Base-by-base conservation (phyloP, 805 yeast species). In the Starmera quercuum region DNA sequence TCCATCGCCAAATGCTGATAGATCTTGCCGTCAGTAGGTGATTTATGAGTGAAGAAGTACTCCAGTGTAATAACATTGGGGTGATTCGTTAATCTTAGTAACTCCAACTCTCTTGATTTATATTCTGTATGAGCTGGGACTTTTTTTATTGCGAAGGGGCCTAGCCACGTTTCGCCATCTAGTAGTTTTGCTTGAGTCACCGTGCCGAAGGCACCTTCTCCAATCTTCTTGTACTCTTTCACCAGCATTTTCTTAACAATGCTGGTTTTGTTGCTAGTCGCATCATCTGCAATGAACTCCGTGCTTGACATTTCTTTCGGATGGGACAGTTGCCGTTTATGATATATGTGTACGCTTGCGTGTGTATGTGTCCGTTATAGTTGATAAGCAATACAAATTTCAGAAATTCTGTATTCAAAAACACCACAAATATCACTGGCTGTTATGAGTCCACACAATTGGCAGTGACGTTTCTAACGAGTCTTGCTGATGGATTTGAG, bases 91-190 rank as follows among this genome's bases (percentile, higher is more conserved):
- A 76, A 68, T 49, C 88, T 68, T 47, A 83, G 64, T 26, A 83
- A 76, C 54, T 82, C 90, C 47, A 83, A 64, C 56, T 83, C 95
- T 57, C 95, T 66, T 32, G 83, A 75, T 57, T 83, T 83, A 56
- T 83, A 83, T 55, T 83, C 94, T 0, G 92, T 83, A 50, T 83
- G 92, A 1, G 92, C 90, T 18, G 90, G 88, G 1, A 83, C 92
- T 45, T 85, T 72, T 49, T 83, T 83, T 38, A 83, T 82, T 15
- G 92, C 92, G 62, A 73, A 83, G 0, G 94, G 94, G 1, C 94
- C 94, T 26, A 76, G 59, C 83, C 85, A 78, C 2, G 29, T 47
- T 15, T 61, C 58, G 17, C 55, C 60, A 43, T 64, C 63, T 35
- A 59, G 55, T 24, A 67, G 60, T 42, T 74, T 73, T 1, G 92